Evolutionary conservation across 257 asterid genomes (phyloP), one percentile per base, ranked within the genome.

Genomic region (Nicotiana noctiflora): DNA sequence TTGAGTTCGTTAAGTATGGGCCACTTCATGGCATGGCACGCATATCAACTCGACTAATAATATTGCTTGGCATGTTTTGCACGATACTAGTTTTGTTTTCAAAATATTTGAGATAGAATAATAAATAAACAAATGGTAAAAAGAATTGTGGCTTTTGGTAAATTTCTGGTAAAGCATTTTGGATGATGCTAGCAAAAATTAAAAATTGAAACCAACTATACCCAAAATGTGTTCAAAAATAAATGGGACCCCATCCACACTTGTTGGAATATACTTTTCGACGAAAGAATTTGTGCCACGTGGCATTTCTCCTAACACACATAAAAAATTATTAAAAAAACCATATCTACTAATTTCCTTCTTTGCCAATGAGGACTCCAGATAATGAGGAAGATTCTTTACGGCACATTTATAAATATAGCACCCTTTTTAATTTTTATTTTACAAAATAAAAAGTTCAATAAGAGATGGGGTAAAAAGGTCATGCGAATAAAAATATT

Each of bases 271-370:
- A 81, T 80, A 68, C 82, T 68, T 70, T 37, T 51, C 72, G 49
- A 31, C 80, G 88, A 75, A 46, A 0, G 44, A 76, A 4, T 25
- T 56, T 62, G 21, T 15, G 87, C 79, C 94, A 87, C 88, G 63
- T 90, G 91, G 90, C 85, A 15, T 55, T 29, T 55, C 84, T 68
- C 79, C 21, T 80, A 85, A 86, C 94, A 92, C 92, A 86, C 0
- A 79, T 37, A 32, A 77, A 77, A 53, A n/a, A n/a, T n/a, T n/a
- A n/a, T n/a, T n/a, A n/a, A n/a, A n/a, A n/a, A n/a, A n/a, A n/a
- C 1, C 9, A 62, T 62, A 12, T 68, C 76, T 10, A 25, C 27
- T 25, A 25, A 1, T 37, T 61, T 37, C 49, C 55, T 19, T 68
- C 6, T n/a, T 67, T 70, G 77, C 37, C 59, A 44, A 44, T 46